phyloP scores from a whole-genome alignment of 352 stramenopile species.

The Pythium oligandrum region DNA sequence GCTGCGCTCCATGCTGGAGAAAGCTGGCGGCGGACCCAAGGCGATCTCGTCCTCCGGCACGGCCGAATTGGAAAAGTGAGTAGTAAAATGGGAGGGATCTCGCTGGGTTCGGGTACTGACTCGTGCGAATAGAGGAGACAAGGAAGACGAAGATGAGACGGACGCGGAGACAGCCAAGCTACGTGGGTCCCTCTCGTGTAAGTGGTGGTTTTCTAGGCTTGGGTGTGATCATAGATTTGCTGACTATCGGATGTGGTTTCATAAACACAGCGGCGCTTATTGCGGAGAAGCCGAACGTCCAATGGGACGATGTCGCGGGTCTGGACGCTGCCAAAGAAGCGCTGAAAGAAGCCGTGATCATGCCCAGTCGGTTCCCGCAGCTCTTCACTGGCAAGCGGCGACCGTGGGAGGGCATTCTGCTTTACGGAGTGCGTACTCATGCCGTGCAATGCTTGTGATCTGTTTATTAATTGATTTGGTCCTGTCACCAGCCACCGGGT shows the following conservation, averaged over 20 bases:
- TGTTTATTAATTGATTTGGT: too few relatives aligned
- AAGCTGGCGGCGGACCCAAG: slow-evolving; percentile 39
- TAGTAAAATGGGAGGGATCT: neutral
- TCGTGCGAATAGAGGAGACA: slow-evolving; percentile 45
- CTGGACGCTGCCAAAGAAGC: slow-evolving; percentile 96
- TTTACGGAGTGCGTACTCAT: slow-evolving; percentile 91
- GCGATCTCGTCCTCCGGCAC: slow-evolving; percentile 46
- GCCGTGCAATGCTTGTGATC: neutral
- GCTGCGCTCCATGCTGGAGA: slow-evolving; percentile 77
- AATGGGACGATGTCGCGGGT: slow-evolving; percentile 97
- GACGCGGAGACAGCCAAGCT: slow-evolving; percentile 96
- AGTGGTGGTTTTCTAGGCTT: slow-evolving; percentile 12
- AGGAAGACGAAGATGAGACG: slow-evolving; percentile 87
- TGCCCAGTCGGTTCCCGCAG: slow-evolving; percentile 95
- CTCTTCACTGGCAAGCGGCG: slow-evolving; percentile 92
- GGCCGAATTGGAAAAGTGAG: slow-evolving; percentile 74
- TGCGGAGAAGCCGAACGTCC: slow-evolving; percentile 92
- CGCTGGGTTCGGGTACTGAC: neutral
- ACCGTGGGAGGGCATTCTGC: slow-evolving; percentile 96
- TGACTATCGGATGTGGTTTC: neutral
- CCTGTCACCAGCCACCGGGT: slow-evolving; percentile 52
- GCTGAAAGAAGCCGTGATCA: slow-evolving; percentile 98
- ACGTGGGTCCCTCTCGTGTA: slow-evolving; percentile 89
- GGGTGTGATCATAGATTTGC: neutral
- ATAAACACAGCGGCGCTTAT: slow-evolving; percentile 65